A percentile compares a stretch with the other conserved stretches of the same genome.
phyloP scores from a whole-genome alignment of 2,329 filamentous ascomycete genomes.

The Paramyrothecium sp. region DNA sequence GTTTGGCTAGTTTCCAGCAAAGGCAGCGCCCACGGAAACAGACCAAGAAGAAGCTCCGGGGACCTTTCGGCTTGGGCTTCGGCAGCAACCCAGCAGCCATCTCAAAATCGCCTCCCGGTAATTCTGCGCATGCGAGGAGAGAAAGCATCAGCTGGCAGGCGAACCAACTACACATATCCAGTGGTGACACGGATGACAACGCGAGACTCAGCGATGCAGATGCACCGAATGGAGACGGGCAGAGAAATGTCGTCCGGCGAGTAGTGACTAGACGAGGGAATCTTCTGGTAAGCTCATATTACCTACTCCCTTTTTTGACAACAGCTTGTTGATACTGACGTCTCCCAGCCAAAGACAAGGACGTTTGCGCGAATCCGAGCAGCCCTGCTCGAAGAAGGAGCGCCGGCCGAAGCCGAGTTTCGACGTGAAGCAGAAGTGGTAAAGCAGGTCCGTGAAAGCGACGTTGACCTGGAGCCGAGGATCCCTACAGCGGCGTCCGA shows the following conservation, averaged over 20 bases:
- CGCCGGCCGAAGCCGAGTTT: conserved; percentile 85
- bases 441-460: conserved; percentile 88
- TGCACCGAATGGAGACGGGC: conserved; percentile 51
- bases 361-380: conserved; percentile 92
- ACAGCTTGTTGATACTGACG: conserved; percentile 21
- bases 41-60: conserved; percentile 54
- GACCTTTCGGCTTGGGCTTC: conserved; percentile 50
- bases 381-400: conserved; percentile 81
- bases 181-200: conserved; percentile 64
- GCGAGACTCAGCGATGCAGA: conserved; percentile 64
- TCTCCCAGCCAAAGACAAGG: conserved; percentile 82
- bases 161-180: conserved; percentile 79
- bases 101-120: conserved; percentile 72
- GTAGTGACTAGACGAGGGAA: conserved; percentile 86
- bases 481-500: conserved; percentile 36
- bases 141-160: conserved; percentile 91
- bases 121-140: conserved; percentile 57
- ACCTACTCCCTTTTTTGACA: neutral
- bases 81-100: conserved; percentile 41
- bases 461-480: conserved; percentile 60
- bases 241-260: conserved; percentile 75
- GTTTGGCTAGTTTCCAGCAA: conserved; percentile 81
- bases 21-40: conserved; percentile 70
- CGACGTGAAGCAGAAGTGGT: conserved; percentile 93
- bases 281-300: conserved; percentile 64